phyloP scores from a whole-genome alignment of 129 eudicot species.

The Ambrosia artemisiifolia region DNA sequence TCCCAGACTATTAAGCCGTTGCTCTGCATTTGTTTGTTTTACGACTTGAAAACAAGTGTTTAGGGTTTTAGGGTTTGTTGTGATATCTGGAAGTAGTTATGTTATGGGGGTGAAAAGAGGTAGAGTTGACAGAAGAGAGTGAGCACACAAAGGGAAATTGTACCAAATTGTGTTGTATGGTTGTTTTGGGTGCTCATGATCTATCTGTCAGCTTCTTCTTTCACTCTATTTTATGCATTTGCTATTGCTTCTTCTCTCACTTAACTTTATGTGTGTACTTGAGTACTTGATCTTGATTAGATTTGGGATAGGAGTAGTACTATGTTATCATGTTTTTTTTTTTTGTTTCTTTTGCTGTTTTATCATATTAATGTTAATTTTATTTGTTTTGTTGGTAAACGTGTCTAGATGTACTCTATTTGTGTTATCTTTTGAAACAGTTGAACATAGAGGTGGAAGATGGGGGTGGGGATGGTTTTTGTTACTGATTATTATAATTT shows the following conservation, averaged over 20 bases:
- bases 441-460: constrained; percentile 2
- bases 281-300: constrained; percentile 1
- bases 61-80: constrained; percentile 18
- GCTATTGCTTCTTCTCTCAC: not conserved
- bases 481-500: not conserved
- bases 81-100: not conserved
- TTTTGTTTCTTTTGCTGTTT: not conserved
- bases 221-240: not conserved
- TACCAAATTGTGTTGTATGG: constrained; percentile 22
- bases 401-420: not conserved
- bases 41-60: constrained; percentile 1
- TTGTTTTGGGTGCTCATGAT: constrained; percentile 33
- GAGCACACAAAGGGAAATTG: constrained; percentile 34
- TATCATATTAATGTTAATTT: not conserved
- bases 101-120: constrained; percentile 11
- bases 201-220: constrained; percentile 36
- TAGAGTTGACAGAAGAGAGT: constrained; percentile 33
- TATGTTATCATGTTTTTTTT: not conserved
- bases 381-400: not conserved
- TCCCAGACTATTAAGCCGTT: too few species aligned
- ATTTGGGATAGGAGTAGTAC: not conserved
- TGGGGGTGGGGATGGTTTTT: not conserved
- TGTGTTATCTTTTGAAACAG: not conserved
- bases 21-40: too few species aligned
- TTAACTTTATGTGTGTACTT: not conserved